Evolutionary conservation across 176 grass and related monocot genomes (phyloP).

Genomic region (Leersia perrieri): DNA sequence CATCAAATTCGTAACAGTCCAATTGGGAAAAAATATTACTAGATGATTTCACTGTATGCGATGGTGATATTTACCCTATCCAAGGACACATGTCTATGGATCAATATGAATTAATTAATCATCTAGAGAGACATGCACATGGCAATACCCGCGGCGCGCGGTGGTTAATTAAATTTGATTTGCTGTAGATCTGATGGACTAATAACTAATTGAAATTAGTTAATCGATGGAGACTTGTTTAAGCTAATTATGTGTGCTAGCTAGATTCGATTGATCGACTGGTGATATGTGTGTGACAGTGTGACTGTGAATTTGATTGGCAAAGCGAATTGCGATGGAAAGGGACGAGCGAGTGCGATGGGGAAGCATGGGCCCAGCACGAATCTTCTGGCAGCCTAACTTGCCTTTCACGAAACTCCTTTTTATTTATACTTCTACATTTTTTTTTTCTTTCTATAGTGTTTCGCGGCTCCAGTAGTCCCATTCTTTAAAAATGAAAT

Average conservation of each 20-base stretch:
- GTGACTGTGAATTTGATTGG: background rate
- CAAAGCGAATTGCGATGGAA: background rate
- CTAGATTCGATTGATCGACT: background rate
- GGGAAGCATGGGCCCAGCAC: conserved; percentile 5
- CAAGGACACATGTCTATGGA: background rate
- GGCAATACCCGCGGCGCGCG: background rate
- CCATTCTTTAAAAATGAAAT: no score
- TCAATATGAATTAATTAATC: background rate
- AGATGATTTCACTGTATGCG: background rate
- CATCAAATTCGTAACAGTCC: no score
- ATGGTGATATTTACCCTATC: background rate
- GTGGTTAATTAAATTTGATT: background rate
- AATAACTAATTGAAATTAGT: background rate
- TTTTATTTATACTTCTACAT: background rate
- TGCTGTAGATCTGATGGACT: background rate
- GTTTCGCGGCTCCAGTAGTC: background rate
- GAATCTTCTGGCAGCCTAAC: conserved; percentile 36
- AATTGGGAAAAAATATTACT: background rate
- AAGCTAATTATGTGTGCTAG: background rate
- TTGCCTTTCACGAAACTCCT: conserved; percentile 31
- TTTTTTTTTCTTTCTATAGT: background rate
- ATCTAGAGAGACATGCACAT: background rate
- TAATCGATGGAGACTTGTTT: background rate
- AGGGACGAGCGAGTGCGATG: background rate
- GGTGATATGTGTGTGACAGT: background rate